Percentiles rank a stretch among this genome's conserved stretches.
Evolutionary conservation across 805 yeast genomes (phyloP).

Genomic region (Pichia cephalocereana): DNA sequence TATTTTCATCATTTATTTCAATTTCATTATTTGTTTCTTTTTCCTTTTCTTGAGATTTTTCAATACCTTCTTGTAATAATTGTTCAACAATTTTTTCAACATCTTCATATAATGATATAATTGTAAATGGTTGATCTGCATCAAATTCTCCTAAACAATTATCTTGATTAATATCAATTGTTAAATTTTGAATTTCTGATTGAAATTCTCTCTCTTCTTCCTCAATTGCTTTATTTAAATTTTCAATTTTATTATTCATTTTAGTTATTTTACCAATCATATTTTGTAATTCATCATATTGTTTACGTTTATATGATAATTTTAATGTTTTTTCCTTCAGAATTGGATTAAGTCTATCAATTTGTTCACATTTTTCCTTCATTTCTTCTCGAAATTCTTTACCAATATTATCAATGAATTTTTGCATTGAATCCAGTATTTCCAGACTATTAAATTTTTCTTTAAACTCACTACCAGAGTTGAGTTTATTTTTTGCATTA

Average conservation of each 20-base stretch:
- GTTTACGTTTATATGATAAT: slow-evolving; percentile 39
- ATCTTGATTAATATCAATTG: slow-evolving; percentile 26
- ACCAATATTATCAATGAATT: slow-evolving; percentile 43
- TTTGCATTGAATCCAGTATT: slow-evolving; percentile 42
- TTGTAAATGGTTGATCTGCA: slow-evolving; percentile 87
- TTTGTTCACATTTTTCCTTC: slow-evolving; percentile 39
- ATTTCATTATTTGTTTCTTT: no score
- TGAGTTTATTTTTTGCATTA: background rate
- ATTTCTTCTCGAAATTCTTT: slow-evolving; percentile 52
- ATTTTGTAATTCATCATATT: slow-evolving; percentile 43
- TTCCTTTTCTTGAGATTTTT: background rate
- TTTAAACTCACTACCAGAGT: background rate
- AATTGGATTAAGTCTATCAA: slow-evolving; percentile 44
- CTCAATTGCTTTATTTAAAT: slow-evolving; percentile 52
- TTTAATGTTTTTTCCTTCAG: slow-evolving; percentile 48
- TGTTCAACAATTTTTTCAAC: slow-evolving; percentile 26
- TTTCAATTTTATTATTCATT: slow-evolving; percentile 44
- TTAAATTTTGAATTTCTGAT: slow-evolving; percentile 26
- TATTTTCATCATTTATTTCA: background rate
- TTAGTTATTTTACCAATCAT: slow-evolving; percentile 36
- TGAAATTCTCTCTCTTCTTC: slow-evolving; percentile 54
- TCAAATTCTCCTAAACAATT: slow-evolving; percentile 52
- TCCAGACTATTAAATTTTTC: slow-evolving; percentile 22
- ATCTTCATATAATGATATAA: slow-evolving; percentile 49
- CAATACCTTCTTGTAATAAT: background rate